Base-by-base conservation (phyloP, 2,329 filamentous ascomycete genomes). In the Rutstroemia sp. region DNA sequence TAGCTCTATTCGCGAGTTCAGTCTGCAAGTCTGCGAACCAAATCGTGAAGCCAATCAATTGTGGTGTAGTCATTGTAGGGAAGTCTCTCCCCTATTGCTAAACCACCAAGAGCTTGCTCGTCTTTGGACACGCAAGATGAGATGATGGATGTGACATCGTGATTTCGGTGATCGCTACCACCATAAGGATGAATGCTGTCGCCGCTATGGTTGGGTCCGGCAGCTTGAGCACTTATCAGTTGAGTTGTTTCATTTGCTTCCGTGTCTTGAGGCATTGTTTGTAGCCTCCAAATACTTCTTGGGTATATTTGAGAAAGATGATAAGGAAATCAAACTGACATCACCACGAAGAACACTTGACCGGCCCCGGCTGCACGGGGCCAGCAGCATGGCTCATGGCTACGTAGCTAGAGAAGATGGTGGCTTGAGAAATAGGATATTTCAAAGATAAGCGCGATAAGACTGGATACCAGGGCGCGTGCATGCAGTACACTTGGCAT, bases 41-140 rank as follows among this genome's bases (percentile, higher is more conserved):
- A 67, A 62, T 82, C 79, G 66, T 82, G 81, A 9, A 84, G 71
- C 80, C 80, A 84, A 67, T 85, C 80, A 57, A 83, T 83, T 1
- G 80, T 82, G 7, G 77, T 79, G 61, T 85, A 84, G 60, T 83
- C 77, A 63, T 81, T 82, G 64, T 84, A 85, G 0, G 79, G 77
- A 19, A 83, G 66, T 52, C 79, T 70, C 64, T 83, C 80, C 44
- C 79, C 79, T 10, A 80, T 71, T 1, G 76, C 70, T n/a, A 42
- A n/a, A 23, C 69, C 69, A 6, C 64, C 70, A 54, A 80, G 67
- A 18, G 73, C 72, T 57, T 73, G 74, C 30, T 34, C 30, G 60
- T 80, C 78, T 56, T 77, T 78, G 14, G 76, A 78, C 37, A 72
- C 67, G 45, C 61, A 52, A 10, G 63, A 65, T n/a, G 39, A 42